phyloP scores from a whole-genome alignment of 306 rosid species.

The Sicyos baderoa region DNA sequence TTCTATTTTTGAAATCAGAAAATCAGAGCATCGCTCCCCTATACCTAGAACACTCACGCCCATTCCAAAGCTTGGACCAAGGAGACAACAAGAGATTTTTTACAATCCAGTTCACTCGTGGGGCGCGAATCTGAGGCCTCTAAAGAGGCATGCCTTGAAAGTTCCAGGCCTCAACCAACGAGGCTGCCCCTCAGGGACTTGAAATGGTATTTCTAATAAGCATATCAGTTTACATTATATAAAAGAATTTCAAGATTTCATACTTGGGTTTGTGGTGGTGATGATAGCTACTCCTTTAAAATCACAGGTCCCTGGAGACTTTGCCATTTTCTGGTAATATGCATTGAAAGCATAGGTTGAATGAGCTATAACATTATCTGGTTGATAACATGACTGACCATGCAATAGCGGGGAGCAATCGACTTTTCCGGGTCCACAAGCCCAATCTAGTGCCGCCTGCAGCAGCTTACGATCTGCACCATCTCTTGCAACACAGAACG shows the following conservation, averaged over 20 bases:
- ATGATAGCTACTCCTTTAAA: slow-evolving; percentile 83
- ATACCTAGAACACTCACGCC: too few species aligned
- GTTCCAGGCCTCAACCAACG: too few species aligned
- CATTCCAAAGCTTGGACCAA: too few species aligned
- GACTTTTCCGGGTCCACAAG: slow-evolving; percentile 95
- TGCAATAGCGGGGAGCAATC: slow-evolving; percentile 76
- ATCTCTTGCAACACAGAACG: slow-evolving; percentile 73
- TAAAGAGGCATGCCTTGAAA: too few species aligned
- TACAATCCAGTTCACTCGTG: too few species aligned
- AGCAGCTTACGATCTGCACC: slow-evolving; percentile 70
- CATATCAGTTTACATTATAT: not conserved
- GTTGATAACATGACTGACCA: slow-evolving; percentile 74
- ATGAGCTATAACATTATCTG: slow-evolving; percentile 64
- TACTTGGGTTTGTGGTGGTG: slow-evolving; percentile 88
- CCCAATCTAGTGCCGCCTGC: slow-evolving; percentile 94
- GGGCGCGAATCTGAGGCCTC: too few species aligned
- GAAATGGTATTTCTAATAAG: not conserved
- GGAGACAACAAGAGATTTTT: too few species aligned
- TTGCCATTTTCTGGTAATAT: slow-evolving; percentile 72
- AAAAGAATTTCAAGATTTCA: slow-evolving; percentile 20
- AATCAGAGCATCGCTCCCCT: too few species aligned
- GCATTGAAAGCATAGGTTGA: slow-evolving; percentile 83
- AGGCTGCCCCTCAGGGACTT: too few species aligned
- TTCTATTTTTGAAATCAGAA: not conserved
- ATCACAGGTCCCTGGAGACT: slow-evolving; percentile 78